phyloP scores from a whole-genome alignment of 495 filamentous ascomycete genomes.

The Talaromyces borbonicus region DNA sequence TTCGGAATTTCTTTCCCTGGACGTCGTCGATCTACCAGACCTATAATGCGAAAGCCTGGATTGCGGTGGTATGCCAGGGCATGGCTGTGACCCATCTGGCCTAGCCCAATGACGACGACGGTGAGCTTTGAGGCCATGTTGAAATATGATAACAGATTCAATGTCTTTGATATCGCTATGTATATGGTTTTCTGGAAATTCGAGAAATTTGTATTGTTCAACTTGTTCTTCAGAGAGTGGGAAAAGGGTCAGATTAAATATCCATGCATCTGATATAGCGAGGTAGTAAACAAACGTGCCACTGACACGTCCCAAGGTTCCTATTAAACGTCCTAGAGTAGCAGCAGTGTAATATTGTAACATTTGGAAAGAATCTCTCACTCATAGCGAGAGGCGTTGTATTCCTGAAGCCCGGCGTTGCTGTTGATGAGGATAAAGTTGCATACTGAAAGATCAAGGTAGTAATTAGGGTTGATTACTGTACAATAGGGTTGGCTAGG shows the following conservation, averaged over 20 bases:
- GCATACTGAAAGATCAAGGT: background rate
- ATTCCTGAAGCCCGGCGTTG: background rate
- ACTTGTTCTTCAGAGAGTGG: too few species aligned
- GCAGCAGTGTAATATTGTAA: background rate
- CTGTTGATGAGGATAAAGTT: background rate
- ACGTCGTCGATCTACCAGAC: slow-evolving; percentile 8
- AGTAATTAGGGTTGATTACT: background rate
- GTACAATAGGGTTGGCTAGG: background rate
- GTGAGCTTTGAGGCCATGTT: background rate
- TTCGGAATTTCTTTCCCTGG: slow-evolving; percentile 7
- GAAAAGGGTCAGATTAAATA: too few species aligned
- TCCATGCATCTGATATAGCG: too few species aligned
- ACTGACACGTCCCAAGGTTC: too few species aligned
- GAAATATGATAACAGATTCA: too few species aligned
- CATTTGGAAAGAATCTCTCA: background rate
- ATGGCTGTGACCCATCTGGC: slow-evolving; percentile 14
- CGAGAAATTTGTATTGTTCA: too few species aligned
- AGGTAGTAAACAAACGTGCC: too few species aligned
- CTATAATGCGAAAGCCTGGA: slow-evolving; percentile 10
- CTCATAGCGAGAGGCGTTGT: background rate
- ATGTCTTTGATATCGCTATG: too few species aligned
- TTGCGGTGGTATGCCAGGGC: slow-evolving; percentile 12
- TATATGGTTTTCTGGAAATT: too few species aligned
- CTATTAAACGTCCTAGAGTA: too few species aligned
- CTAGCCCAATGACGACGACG: slow-evolving; percentile 12